Evolutionary conservation across 176 grass and related monocot species (phyloP), one percentile per base, ranked within the genome.

Genomic region (Aegilops speltoides): DNA sequence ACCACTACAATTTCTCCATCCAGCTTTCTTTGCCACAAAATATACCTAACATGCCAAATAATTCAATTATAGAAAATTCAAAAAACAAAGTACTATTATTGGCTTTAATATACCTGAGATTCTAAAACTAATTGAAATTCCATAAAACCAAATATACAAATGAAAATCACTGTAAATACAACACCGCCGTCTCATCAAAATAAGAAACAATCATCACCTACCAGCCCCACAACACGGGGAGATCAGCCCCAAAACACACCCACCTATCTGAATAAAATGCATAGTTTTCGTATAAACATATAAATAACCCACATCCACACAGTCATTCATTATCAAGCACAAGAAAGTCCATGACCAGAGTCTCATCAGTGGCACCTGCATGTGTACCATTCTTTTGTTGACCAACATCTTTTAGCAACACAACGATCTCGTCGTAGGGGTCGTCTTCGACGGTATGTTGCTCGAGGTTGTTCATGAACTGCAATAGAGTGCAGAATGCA

Each of bases 371-470:
- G 56, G 20, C 20, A 10, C 68, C 10, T 23, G 4, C 68, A 10
- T 71, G 68, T 11, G 6, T 37, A 23, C 10, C 41, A 41, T 70
- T 76, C 8, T 60, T 7, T 20, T 34, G 4, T 20, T 34, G 4
- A 23, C 7, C 46, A 38, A 82, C 69, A 66, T 5, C 80, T 56
- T 56, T 76, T n/a, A 68, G 54, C 61, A 85, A 79, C 3, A 93
- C 84, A 20, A 91, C 89, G 8, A 92, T 22, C 59, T 91, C 75
- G 37, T 86, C 90, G 70, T 88, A 90, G 43, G 83, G 43, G 83
- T 83, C 80, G 32, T 94, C 84, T 1, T 68, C 61, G 1, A 3
- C 1, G 5, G 46, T 8, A 16, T 48, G 25, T 10, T 86, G 68
- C 41, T 83, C 86, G 10, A 68, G 77, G 7, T 86, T 78, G 64